These are phyloP conservation scores for Xylaria sp. DNA, from an alignment of 2,329 filamentous ascomycete species.

Conservation along the genomic window DNA sequence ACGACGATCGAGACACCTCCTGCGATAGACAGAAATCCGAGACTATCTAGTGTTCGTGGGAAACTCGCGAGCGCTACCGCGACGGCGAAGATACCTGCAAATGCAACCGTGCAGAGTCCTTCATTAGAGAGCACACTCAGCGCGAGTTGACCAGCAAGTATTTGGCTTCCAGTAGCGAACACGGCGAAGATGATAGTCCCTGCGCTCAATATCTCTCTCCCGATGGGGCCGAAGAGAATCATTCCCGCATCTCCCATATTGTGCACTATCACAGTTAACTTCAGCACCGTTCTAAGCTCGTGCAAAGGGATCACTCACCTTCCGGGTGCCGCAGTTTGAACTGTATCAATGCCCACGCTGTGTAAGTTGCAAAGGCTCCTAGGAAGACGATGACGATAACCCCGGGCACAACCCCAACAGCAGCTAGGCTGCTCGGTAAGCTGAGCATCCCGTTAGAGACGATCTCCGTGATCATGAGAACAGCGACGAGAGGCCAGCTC, in stretches of 20 bases:
- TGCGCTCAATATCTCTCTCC: slow-evolving; percentile 60
- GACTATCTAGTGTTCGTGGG: slow-evolving; percentile 61
- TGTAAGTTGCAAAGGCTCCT: slow-evolving; percentile 63
- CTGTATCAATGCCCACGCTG: slow-evolving; percentile 59
- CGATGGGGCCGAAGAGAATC: slow-evolving; percentile 64
- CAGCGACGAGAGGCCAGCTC: slow-evolving; percentile 62
- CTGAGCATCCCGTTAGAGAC: slow-evolving; percentile 66
- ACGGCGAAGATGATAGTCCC: slow-evolving; percentile 65
- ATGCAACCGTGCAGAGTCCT: slow-evolving; percentile 61
- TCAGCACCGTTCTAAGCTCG: slow-evolving; percentile 29
- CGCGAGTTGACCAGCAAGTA: slow-evolving; percentile 63
- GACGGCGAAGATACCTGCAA: slow-evolving; percentile 62
- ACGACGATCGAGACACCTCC: slow-evolving; percentile 60
- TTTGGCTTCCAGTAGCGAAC: slow-evolving; percentile 61
- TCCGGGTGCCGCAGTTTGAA: slow-evolving; percentile 66
- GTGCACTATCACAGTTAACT: slow-evolving; percentile 56
- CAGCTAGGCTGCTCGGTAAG: slow-evolving; percentile 62
- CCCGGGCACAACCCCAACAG: slow-evolving; percentile 63
- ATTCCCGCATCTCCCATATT: slow-evolving; percentile 67
- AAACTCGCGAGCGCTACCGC: slow-evolving; percentile 59
- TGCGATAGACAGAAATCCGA: slow-evolving; percentile 59
- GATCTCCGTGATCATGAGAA: slow-evolving; percentile 67
- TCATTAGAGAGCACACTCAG: slow-evolving; percentile 58
- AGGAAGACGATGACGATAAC: slow-evolving; percentile 63
- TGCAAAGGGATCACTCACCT: slow-evolving; percentile 51